Conservation (phyloP, 306 rosid genomes). For the Delonix regia region DNA sequence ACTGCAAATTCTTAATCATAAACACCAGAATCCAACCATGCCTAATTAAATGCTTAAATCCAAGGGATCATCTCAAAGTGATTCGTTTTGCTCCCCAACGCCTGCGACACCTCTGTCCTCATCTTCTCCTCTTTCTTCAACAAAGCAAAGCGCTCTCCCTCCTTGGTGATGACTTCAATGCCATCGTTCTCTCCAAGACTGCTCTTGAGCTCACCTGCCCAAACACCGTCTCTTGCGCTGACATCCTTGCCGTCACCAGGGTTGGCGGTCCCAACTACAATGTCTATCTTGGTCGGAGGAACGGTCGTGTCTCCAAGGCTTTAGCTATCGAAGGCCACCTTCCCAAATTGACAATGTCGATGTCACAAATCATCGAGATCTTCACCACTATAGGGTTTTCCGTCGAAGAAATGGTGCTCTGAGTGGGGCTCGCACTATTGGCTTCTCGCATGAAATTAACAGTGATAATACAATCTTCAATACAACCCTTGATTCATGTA, state of each 20-base stretch:
- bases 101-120: conserved; percentile 71
- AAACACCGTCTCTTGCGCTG: conserved; percentile 66
- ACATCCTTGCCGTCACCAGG: conserved; percentile 58
- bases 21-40: too few species aligned
- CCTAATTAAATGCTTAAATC: too few species aligned
- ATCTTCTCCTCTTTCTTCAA: conserved; percentile 59
- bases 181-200: conserved; percentile 57
- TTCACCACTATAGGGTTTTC: conserved; percentile 66
- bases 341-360: conserved; percentile 62
- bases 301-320: conserved; percentile 48
- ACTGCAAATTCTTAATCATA: too few species aligned
- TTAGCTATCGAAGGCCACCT: conserved; percentile 47
- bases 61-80: too few species aligned
- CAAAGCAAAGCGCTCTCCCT: conserved; percentile 62
- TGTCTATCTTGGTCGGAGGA: conserved; percentile 54
- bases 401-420: conserved; percentile 78
- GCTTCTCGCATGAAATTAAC: conserved; percentile 70
- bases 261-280: conserved; percentile 60
- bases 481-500: conserved; percentile 68
- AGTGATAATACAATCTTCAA: conserved; percentile 39
- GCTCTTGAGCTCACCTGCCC: conserved; percentile 67
- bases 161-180: conserved; percentile 70
- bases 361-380: conserved; percentile 49
- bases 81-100: conserved; percentile 59
- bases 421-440: conserved; percentile 84